phyloP scores from a whole-genome alignment of 225 moss, liverwort and hornwort genomes.

The Antitrichia curtipendula region DNA sequence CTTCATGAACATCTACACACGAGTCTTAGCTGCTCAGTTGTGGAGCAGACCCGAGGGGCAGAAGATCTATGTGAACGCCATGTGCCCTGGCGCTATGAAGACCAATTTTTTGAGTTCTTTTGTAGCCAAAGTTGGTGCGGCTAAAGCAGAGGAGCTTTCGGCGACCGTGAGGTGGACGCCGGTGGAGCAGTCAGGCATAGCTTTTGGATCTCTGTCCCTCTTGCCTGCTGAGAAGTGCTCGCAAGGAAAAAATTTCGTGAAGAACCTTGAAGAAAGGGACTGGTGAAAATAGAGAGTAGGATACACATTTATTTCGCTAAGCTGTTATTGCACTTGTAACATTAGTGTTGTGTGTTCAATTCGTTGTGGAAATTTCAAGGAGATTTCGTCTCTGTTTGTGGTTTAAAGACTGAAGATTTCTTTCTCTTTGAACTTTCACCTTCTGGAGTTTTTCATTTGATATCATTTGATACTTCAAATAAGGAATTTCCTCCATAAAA shows the following conservation, averaged over 20 bases:
- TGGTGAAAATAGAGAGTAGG: background rate
- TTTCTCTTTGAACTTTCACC: background rate
- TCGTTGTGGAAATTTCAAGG: background rate
- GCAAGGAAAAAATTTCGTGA: background rate
- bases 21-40: slow-evolving; percentile 17
- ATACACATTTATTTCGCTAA: background rate
- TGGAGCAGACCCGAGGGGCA: background rate
- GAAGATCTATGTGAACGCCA: slow-evolving; percentile 7
- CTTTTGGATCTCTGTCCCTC: slow-evolving; percentile 11
- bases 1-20: slow-evolving; percentile 13
- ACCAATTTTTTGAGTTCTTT: background rate
- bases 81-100: slow-evolving; percentile 26
- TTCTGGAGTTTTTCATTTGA: background rate
- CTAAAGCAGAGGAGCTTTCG: background rate
- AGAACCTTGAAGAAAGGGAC: slow-evolving; percentile 4
- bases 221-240: background rate
- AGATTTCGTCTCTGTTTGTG: background rate
- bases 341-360: background rate
- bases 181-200: background rate
- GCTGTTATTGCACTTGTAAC: background rate
- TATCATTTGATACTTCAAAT: background rate
- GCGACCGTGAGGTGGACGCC: slow-evolving; percentile 1
- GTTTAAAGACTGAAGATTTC: background rate
- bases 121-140: background rate
- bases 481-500: too few species aligned